Evolutionary conservation across 1,284 basidiomycete genomes (phyloP).

Genomic region (Microbotryum saponariae): DNA sequence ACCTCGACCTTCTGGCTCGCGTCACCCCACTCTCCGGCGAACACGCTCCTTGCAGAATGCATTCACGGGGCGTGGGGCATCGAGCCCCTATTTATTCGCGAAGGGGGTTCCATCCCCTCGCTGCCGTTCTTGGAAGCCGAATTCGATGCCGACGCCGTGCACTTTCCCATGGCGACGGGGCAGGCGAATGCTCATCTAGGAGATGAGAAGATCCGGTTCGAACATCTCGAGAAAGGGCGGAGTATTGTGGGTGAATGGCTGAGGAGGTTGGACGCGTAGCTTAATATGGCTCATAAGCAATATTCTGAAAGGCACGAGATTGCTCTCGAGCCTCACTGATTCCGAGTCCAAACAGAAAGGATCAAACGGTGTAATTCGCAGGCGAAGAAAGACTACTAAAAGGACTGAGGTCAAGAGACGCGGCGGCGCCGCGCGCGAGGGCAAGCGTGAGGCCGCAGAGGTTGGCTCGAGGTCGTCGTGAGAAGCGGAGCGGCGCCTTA

Average conservation of each 20-base stretch:
- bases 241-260: slow-evolving; percentile 66
- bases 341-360: no score
- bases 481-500: no score
- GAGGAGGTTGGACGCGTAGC: slow-evolving; percentile 38
- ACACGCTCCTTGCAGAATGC: slow-evolving; percentile 9
- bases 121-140: slow-evolving; percentile 85
- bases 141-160: slow-evolving; percentile 63
- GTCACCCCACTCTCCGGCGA: slow-evolving; percentile 56
- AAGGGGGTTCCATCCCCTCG: slow-evolving; percentile 58
- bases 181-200: slow-evolving; percentile 80
- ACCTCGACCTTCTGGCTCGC: slow-evolving; percentile 73
- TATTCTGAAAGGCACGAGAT: no score
- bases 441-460: no score
- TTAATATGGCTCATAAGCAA: no score
- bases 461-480: no score
- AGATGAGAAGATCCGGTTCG: slow-evolving; percentile 70
- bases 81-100: slow-evolving; percentile 76
- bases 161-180: slow-evolving; percentile 77
- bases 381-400: no score
- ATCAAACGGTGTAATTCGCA: no score
- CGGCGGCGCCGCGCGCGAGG: no score
- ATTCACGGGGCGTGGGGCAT: slow-evolving; percentile 35
- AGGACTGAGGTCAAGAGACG: no score
- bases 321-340: no score
- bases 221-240: slow-evolving; percentile 66